Evolutionary conservation across 2,329 filamentous ascomycete species (phyloP), one percentile per base, ranked within the genome.

Genomic region (Cordyceps tenuipes): DNA sequence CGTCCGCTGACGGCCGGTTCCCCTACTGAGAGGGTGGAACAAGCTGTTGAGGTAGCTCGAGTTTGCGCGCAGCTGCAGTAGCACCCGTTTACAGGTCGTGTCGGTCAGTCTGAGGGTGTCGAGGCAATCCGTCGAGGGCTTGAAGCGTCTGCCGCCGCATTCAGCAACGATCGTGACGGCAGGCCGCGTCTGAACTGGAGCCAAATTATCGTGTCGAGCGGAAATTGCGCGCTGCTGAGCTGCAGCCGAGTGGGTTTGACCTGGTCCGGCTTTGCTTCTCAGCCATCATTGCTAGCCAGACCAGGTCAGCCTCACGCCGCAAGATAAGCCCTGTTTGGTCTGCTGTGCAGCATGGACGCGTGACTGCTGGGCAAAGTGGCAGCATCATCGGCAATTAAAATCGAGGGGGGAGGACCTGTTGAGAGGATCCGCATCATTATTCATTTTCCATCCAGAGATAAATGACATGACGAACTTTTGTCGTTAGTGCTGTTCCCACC

Each of bases 171-270:
- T 26, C 26, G 29, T 19, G 21, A 23, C 47, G 21, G 36, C 46
- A 41, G 5, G 10, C n/a, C 36, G 23, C 17, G 13, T 44, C 17
- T 31, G 21, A 3, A 43, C 49, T 15, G 54, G 15, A 44, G 34
- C 26, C 29, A 36, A 54, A 29, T 19, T 29, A 19, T n/a, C 13
- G 3, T 46, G 15, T 19, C 52, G 48, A 39, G n/a, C 23, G 39
- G 57, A 52, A 57, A 52, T 59, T 59, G 48, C 39, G 7, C 21
- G 47, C 21, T 34, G 47, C 56, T 51, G 47, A 58, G 54, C 54
- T 21, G 54, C 44, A 48, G 54, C 54, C 39, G 56, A 48, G 54
- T 49, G 56, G 56, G 47, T 50, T 50, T 23, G 19, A 44, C 29
- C 26, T 58, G 47, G 39, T 36, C 44, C 55, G 47, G 56, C 36